Evolutionary conservation across 495 filamentous ascomycete species (phyloP).

Genomic region (Clohesyomyces aquaticus): DNA sequence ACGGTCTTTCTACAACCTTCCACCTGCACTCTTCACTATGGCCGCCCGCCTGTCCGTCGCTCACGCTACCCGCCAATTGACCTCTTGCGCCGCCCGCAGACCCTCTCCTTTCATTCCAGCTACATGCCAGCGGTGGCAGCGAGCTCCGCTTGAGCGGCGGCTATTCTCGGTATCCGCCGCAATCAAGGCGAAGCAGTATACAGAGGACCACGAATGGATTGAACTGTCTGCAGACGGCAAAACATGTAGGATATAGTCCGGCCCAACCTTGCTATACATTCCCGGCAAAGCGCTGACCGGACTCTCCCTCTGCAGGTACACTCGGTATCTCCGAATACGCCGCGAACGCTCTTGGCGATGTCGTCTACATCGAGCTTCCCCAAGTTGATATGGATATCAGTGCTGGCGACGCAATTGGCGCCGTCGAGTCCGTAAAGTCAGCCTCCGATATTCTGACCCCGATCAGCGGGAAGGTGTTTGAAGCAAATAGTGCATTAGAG

Average conservation of each 20-base stretch:
- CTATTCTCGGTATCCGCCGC: slow-evolving; percentile 37
- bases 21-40: too few species aligned
- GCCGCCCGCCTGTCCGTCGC: slow-evolving; percentile 39
- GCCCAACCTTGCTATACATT: background rate
- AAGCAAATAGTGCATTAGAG: slow-evolving; percentile 71
- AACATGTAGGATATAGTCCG: slow-evolving; percentile 50
- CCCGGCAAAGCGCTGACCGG: background rate
- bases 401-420: slow-evolving; percentile 80
- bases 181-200: slow-evolving; percentile 76
- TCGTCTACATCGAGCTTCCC: slow-evolving; percentile 95
- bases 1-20: too few species aligned
- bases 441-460: slow-evolving; percentile 95
- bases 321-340: slow-evolving; percentile 93
- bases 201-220: slow-evolving; percentile 98
- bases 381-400: slow-evolving; percentile 61
- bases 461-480: slow-evolving; percentile 72
- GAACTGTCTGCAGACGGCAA: slow-evolving; percentile 77
- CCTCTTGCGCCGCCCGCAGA: slow-evolving; percentile 20
- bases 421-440: slow-evolving; percentile 97
- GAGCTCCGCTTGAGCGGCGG: slow-evolving; percentile 24
- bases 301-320: slow-evolving; percentile 55
- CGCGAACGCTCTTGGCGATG: slow-evolving; percentile 86
- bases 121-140: slow-evolving; percentile 22
- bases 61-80: slow-evolving; percentile 35
- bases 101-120: slow-evolving; percentile 7